These are phyloP conservation scores for Clavispora phyllophila DNA, from an alignment of 805 yeast genomes.

Conservation along the genomic window DNA sequence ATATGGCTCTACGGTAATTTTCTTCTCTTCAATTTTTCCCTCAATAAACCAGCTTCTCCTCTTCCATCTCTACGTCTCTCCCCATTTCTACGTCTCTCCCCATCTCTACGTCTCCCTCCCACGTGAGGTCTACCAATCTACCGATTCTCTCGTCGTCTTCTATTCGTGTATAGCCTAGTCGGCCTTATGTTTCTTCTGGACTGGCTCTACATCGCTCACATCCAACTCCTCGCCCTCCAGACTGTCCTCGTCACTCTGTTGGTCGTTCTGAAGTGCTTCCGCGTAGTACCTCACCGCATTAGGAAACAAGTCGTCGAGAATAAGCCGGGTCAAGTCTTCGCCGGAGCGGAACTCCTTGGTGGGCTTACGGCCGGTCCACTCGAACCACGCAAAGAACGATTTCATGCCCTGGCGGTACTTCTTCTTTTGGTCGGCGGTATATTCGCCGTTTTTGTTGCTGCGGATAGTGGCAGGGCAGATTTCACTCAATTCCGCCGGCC, in stretches of 20 bases:
- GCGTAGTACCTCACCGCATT: slow-evolving; percentile 80
- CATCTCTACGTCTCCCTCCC: too few species aligned
- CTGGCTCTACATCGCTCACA: slow-evolving; percentile 44
- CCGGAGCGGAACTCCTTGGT: slow-evolving; percentile 78
- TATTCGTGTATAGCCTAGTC: too few species aligned
- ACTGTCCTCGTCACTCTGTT: slow-evolving; percentile 46
- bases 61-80: too few species aligned
- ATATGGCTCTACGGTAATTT: too few species aligned
- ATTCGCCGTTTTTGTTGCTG: slow-evolving; percentile 25
- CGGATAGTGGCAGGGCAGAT: slow-evolving; percentile 53
- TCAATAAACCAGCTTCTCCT: too few species aligned
- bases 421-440: slow-evolving; percentile 51
- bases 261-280: slow-evolving; percentile 60
- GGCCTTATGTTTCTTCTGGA: slow-evolving; percentile 6
- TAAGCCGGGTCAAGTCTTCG: slow-evolving; percentile 65
- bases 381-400: slow-evolving; percentile 82
- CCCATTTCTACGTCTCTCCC: too few species aligned
- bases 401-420: slow-evolving; percentile 68
- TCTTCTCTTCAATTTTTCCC: too few species aligned
- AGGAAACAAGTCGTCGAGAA: slow-evolving; percentile 79
- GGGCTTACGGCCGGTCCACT: slow-evolving; percentile 75
- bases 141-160: too few species aligned
- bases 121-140: too few species aligned
- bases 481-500: slow-evolving; percentile 63
- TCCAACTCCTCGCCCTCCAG: slow-evolving; percentile 50